These are phyloP conservation scores for Lathyrus tuberosus DNA, from an alignment of 306 rosid genomes.

Conservation along the genomic window DNA sequence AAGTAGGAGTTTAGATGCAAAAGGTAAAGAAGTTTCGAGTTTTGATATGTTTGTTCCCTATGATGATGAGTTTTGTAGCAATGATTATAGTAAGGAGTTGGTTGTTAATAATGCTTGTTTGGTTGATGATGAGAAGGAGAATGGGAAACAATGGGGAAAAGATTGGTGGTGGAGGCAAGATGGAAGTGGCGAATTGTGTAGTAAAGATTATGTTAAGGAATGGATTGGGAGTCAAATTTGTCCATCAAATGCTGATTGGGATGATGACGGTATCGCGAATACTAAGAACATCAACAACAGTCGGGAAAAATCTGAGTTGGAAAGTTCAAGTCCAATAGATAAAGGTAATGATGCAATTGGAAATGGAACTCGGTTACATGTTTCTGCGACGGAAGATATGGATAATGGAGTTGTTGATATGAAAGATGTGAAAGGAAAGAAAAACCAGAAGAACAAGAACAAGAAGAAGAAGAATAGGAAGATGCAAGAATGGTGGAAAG, in stretches of 20 bases:
- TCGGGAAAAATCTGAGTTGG: slow-evolving; percentile 52
- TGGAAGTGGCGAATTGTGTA: slow-evolving; percentile 77
- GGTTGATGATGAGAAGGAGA: slow-evolving; percentile 59
- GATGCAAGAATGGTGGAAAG: slow-evolving; percentile 99
- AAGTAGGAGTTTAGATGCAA: slow-evolving; percentile 50
- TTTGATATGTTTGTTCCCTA: slow-evolving; percentile 73
- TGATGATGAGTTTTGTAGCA: slow-evolving; percentile 75
- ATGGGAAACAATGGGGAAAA: slow-evolving; percentile 80
- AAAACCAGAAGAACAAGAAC: slow-evolving; percentile 56
- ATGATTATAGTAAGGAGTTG: slow-evolving; percentile 79
- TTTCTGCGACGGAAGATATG: slow-evolving; percentile 39
- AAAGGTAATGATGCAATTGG: slow-evolving; percentile 46
- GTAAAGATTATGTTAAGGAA: slow-evolving; percentile 91
- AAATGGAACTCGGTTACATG: slow-evolving; percentile 50
- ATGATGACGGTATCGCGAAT: slow-evolving; percentile 63
- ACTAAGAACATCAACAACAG: slow-evolving; percentile 54
- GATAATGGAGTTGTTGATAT: slow-evolving; percentile 45
- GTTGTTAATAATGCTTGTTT: slow-evolving; percentile 44
- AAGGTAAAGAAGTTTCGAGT: slow-evolving; percentile 76
- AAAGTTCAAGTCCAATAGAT: slow-evolving; percentile 52
- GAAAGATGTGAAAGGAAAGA: slow-evolving; percentile 58
- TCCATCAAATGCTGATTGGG: slow-evolving; percentile 84
- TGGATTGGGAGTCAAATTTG: slow-evolving; percentile 99
- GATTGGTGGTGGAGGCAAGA: slow-evolving; percentile 99
- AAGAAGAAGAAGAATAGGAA: slow-evolving; percentile 67